Evolutionary conservation across 2,329 filamentous ascomycete species (phyloP), one percentile per base, ranked within the genome.

Genomic region (Thielaviopsis euricoi): DNA sequence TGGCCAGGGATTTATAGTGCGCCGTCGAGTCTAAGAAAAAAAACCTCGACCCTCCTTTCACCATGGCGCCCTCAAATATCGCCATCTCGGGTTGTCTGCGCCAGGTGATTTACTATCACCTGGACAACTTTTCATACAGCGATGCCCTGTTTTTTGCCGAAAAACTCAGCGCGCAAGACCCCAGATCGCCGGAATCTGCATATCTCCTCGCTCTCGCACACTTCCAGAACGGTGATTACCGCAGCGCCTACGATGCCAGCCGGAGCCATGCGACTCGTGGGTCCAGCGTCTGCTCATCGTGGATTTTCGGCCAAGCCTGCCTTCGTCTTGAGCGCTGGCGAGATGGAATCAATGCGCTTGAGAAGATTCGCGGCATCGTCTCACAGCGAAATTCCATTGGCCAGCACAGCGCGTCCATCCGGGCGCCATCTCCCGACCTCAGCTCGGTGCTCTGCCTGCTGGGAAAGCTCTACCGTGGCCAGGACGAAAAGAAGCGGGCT

Each of bases 121-220:
- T 98, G 69, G 93, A 98, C 75, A 95, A 95, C 68, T 85, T 89
- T 66, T 82, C 90, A 43, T 78, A 86, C 67, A 83, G 90, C 58
- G 97, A 95, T 68, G 93, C 93, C 58, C 82, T 95, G 49, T 98
- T 98, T 73, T 88, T 95, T 61, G 87, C 93, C 61, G 88, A 91
- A 66, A 83, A 93, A 63, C 80, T 96, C 21, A 79, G 83, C 62
- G 90, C 89, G 55, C 87, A 91, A 65, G 91, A 97, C 65, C 81
- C 86, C 23, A 83, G 86, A 65, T 87, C 84, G 21, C 77, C 80
- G 60, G 93, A 98, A 70, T 84, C 88, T 29, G 77, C 82, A 52
- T 90, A 95, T 68, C 80, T 98, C 13, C 75, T 95, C 53, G 82
- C 90, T 15, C 80, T 95, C 52, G 94, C 89, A 67, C 84, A 96